Evolutionary conservation across 1,284 basidiomycete genomes (phyloP), one percentile per base, ranked within the genome.

Genomic region (Ceratorhiza oryzae-sativae): DNA sequence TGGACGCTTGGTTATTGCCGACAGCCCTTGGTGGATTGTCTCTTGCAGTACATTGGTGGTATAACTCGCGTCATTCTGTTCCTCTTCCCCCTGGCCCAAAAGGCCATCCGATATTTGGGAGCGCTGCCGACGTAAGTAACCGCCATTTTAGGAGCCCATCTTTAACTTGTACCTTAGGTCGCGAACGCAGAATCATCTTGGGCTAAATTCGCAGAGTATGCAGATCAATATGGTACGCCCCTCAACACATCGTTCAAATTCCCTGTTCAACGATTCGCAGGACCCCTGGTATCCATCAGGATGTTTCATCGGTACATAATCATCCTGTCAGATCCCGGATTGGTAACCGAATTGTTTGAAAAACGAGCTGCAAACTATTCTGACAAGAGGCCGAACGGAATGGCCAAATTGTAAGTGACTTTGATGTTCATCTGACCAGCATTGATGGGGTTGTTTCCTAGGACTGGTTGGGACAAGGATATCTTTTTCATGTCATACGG

Each of bases 291-390:
- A 9, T 63, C 61, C 3, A 2, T 49, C 10, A 42, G 46, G 18
- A 36, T 63, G 46, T 45, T 49, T 25, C 18, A 48, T 25, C 23
- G 36, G 23, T 8, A 34, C 32, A 2, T 27, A 4, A 20, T 63
- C 25, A 23, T 46, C 2, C 15, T 34, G 12, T 27, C 42, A 30
- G 61, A 63, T 20, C 42, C 61, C 3, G 4, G 12, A 10, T 12
- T 63, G 13, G 45, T 25, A 10, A 1, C 30, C 1, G 42, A 63
- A n/a, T 27, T 63, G 20, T 48, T 46, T 23, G 46, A 48, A 36
- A 36, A 49, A 25, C 42, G 61, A 3, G 61, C 32, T 32, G 46
- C 61, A n/a, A 34, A 63, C 13, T 60, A 60, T 45, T 60, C 58
- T 15, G 39, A 60, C 23, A 25, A 32, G 27, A 2, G 18, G 2